phyloP scores from a whole-genome alignment of 805 yeast genomes.

The Saccharomycopsis vini region DNA sequence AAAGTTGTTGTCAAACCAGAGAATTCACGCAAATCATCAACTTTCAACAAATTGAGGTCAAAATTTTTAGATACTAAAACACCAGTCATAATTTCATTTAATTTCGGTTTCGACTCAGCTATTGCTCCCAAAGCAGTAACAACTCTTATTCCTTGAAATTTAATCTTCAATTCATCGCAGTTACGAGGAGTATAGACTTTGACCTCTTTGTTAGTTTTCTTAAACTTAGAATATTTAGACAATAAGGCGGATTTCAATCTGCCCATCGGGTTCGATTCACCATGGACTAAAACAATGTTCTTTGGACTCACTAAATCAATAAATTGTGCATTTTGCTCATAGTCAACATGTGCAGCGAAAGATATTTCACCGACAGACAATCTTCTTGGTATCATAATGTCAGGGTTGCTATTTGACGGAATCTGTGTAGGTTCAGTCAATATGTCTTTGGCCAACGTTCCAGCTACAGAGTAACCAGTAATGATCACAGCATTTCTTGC shows the following conservation, averaged over 20 bases:
- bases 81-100: constrained; percentile 52
- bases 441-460: constrained; percentile 90
- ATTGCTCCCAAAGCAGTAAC: constrained; percentile 67
- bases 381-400: constrained; percentile 76
- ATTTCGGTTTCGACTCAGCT: constrained; percentile 39
- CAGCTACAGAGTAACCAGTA: constrained; percentile 98
- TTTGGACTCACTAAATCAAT: constrained; percentile 82
- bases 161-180: constrained; percentile 68
- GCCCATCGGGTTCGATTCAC: constrained; percentile 98
- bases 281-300: constrained; percentile 87
- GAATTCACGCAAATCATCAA: constrained; percentile 82
- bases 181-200: constrained; percentile 88
- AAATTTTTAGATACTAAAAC: constrained; percentile 87
- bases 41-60: constrained; percentile 71
- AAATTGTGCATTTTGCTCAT: constrained; percentile 83
- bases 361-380: constrained; percentile 86
- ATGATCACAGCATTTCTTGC: constrained; percentile 77
- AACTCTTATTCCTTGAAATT: constrained; percentile 73
- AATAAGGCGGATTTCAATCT: constrained; percentile 85
- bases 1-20: constrained; percentile 80
- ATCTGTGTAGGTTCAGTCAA: constrained; percentile 87
- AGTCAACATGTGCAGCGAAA: constrained; percentile 99
- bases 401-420: constrained; percentile 75
- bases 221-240: constrained; percentile 73
- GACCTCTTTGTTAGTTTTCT: constrained; percentile 82